Evolutionary conservation across 805 yeast genomes (phyloP).

Genomic region (Teunomyces atbi): DNA sequence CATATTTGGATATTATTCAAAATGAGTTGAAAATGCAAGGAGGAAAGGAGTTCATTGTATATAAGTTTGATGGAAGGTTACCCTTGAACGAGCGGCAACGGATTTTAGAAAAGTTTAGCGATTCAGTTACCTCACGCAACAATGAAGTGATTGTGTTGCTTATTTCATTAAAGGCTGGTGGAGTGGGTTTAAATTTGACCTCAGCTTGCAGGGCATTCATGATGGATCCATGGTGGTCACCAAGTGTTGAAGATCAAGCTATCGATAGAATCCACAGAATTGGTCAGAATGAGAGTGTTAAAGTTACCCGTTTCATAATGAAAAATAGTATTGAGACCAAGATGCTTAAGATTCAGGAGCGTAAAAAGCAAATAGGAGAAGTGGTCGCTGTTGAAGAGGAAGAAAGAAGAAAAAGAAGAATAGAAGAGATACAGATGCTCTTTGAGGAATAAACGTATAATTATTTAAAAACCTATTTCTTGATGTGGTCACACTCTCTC

Average conservation of each 20-base stretch:
- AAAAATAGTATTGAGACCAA: conserved; percentile 82
- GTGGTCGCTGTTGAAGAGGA: conserved; percentile 75
- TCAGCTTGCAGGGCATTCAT: conserved; percentile 80
- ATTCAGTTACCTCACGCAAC: conserved; percentile 22
- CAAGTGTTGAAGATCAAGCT: conserved; percentile 87
- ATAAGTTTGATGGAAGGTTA: conserved; percentile 82
- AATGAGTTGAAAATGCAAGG: conserved; percentile 46
- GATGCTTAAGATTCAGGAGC: conserved; percentile 83
- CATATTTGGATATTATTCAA: conserved; percentile 74
- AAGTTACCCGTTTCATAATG: conserved; percentile 76
- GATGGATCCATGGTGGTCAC: conserved; percentile 99
- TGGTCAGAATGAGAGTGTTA: conserved; percentile 75
- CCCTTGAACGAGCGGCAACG: conserved; percentile 61
- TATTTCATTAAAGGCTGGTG: conserved; percentile 86
- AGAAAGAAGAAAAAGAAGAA: conserved; percentile 64
- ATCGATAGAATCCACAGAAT: conserved; percentile 88
- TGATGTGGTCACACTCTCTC: conserved; percentile 42
- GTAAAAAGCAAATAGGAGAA: conserved; percentile 79
- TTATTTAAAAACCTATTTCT: conserved; percentile 3
- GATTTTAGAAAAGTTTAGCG: conserved; percentile 56
- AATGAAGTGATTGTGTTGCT: conserved; percentile 51
- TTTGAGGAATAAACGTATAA: conserved; percentile 43
- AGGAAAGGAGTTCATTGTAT: conserved; percentile 49
- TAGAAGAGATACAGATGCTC: conserved; percentile 69
- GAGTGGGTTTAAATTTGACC: conserved; percentile 87